Conservation (phyloP, 78 protist genomes). For the Dictyostelium intermedium region DNA sequence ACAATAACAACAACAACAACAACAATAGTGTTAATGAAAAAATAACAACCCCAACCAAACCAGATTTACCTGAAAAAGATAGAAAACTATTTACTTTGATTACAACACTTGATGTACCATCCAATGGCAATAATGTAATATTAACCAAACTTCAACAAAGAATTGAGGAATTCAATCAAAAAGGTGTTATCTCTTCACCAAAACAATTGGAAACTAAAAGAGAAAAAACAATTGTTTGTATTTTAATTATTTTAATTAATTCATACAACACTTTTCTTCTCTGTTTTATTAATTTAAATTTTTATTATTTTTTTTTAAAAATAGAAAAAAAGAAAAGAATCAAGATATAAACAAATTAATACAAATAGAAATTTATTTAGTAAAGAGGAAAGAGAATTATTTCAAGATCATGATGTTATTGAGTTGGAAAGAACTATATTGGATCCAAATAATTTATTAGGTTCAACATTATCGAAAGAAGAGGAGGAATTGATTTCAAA, state of each 20-base stretch:
- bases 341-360: constrained; percentile 67
- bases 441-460: neutral
- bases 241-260: neutral
- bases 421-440: constrained; percentile 40
- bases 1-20: neutral
- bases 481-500: constrained; percentile 58
- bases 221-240: constrained; percentile 44
- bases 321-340: constrained; percentile 72
- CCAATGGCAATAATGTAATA: neutral
- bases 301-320: neutral
- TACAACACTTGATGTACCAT: constrained; percentile 47
- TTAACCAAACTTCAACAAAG: constrained; percentile 54
- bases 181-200: constrained; percentile 44
- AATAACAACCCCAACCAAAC: neutral
- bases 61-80: neutral
- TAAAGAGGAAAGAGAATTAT: constrained; percentile 27
- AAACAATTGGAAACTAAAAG: constrained; percentile 28
- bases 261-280: neutral
- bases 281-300: neutral
- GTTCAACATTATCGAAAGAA: constrained; percentile 17
- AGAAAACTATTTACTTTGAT: constrained; percentile 39
- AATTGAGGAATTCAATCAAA: constrained; percentile 31
- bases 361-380: constrained; percentile 39
- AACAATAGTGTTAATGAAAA: neutral
- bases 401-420: constrained; percentile 36